Conservation (phyloP, 129 eudicot species). For the Flaveria linearis region DNA sequence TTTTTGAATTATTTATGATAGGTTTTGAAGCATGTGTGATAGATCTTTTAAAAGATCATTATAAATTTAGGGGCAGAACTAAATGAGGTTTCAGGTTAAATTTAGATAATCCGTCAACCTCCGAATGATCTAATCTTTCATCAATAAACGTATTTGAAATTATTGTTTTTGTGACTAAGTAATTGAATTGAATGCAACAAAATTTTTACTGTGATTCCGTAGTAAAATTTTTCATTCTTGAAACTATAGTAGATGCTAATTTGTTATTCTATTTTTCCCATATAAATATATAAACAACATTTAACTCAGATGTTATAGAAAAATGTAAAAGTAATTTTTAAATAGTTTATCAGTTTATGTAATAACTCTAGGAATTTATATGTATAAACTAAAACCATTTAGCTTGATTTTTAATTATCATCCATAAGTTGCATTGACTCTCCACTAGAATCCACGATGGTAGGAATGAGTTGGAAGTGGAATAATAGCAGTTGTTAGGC, state of each 20-base stretch:
- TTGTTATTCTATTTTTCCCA: too few relatives aligned
- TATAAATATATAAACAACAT: background rate
- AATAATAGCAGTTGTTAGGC: constrained; percentile 43
- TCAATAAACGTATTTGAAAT: background rate
- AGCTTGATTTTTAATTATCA: constrained; percentile 11
- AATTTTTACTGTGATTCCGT: too few relatives aligned
- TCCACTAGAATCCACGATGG: constrained; percentile 54
- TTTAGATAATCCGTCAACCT: too few relatives aligned
- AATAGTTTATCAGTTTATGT: background rate
- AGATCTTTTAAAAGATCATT: background rate
- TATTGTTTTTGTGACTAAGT: too few relatives aligned
- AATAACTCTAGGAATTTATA: background rate
- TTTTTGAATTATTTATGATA: background rate
- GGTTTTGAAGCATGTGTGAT: background rate
- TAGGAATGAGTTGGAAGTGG: constrained; percentile 46
- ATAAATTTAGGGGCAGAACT: background rate
- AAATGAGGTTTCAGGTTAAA: too few relatives aligned
- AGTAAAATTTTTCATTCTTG: too few relatives aligned
- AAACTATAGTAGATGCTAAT: too few relatives aligned
- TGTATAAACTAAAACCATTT: background rate
- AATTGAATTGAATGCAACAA: too few relatives aligned
- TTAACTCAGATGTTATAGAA: background rate
- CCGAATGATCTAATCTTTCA: background rate
- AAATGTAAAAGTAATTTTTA: background rate
- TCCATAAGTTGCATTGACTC: constrained; percentile 50